A percentile compares a stretch with the other conserved stretches of the same genome.
Evolutionary conservation across 1,284 basidiomycete genomes (phyloP).

Genomic region (Cryptococcus sp.): DNA sequence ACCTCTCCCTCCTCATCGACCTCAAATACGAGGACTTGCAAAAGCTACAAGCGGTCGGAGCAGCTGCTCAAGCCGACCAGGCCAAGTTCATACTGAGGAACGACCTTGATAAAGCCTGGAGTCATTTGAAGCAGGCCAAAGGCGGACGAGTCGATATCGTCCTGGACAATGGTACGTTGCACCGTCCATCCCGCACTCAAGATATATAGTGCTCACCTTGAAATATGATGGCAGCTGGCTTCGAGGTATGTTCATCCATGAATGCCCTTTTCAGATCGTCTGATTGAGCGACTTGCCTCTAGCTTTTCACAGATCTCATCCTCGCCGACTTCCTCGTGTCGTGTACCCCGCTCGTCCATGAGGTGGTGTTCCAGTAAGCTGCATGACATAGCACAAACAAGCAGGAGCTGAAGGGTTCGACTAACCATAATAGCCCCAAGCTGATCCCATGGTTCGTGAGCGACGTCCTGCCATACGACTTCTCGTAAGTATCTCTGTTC

Average conservation of each 20-base stretch:
- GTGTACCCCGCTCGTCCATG: conserved; percentile 75
- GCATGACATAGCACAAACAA: background rate
- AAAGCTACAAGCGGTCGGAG: conserved; percentile 76
- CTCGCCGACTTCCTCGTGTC: conserved; percentile 93
- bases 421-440: conserved; percentile 64
- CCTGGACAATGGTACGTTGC: conserved; percentile 76
- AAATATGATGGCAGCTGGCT: conserved; percentile 65
- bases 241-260: conserved; percentile 63
- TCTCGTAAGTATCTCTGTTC: conserved; percentile 55
- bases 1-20: conserved; percentile 53
- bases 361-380: conserved; percentile 84
- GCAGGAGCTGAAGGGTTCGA: background rate
- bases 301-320: conserved; percentile 91
- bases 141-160: conserved; percentile 78
- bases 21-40: conserved; percentile 69
- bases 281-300: conserved; percentile 3
- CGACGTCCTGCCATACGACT: conserved; percentile 81
- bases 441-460: conserved; percentile 86
- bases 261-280: background rate
- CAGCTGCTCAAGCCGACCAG: conserved; percentile 71
- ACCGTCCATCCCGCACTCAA: too few species aligned
- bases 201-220: too few species aligned
- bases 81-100: conserved; percentile 79
- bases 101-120: conserved; percentile 77
- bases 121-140: conserved; percentile 62